Base-by-base conservation (phyloP, 768 basidiomycete genomes). In the Suillus subalutaceus region DNA sequence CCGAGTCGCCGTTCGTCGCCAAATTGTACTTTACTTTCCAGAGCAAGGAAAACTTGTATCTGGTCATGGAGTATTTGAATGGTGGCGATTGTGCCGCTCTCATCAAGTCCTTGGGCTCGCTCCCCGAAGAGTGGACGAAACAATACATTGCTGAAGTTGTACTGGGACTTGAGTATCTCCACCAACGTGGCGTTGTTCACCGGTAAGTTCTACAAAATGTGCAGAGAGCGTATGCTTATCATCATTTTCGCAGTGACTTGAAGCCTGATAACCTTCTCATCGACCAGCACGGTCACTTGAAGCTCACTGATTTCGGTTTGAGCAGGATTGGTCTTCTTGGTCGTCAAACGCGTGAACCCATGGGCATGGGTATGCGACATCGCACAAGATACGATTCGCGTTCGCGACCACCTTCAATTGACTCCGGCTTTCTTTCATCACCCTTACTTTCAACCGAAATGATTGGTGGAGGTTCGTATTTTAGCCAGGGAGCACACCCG, bases 61-160 rank as follows among this genome's bases (percentile, higher is more conserved):
- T 99, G 61, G 97, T 99, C 62, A 99, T 99, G 97, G 97, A 99
- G 77, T 99, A 99, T 76, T 86, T 99, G 40, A 97, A 97, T 70
- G 97, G 97, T 43, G 97, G 97, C 7, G 97, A 99, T 73, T 98
- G 97, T 71, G 97, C 96, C 12, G 94, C 96, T 3, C 85, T 99
- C 66, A 93, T 99, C 85, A 99, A 99, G 80, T 91, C 93, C 23
- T 74, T 99, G n/a, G 97, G 96, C 6, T 90, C 86, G 23, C 79
- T 99, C 15, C 92, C 96, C 0, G 97, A 99, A 77, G 96, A 97
- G 71, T 99, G 97, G 97, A 91, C 96, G 1, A 90, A 90, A 77
- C 92, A 95, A 70, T 99, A 99, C 74, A 89, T 98, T 68, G 97
- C 97, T 0, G 97, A 99, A 74, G 96, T 99, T 15, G 89, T 96